Evolutionary conservation across 805 yeast species (phyloP), one percentile per base, ranked within the genome.

Genomic region (Starmerella bombi): DNA sequence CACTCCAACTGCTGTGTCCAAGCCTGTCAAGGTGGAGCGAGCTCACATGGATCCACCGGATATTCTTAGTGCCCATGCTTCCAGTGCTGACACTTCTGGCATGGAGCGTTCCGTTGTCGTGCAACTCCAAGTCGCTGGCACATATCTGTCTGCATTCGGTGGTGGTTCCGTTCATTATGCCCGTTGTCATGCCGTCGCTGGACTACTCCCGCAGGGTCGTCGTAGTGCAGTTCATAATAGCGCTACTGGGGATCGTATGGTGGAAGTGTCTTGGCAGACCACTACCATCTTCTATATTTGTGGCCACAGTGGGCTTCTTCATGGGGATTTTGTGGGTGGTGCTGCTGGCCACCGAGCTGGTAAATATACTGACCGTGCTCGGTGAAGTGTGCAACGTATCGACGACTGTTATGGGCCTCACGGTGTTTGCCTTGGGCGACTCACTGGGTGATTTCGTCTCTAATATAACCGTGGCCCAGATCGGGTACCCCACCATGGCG

Each of bases 371-470:
- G 34, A 72, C 75, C 38, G 64, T 77, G 17, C 56, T 81, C 42
- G 77, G 86, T 0, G 63, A 71, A 1, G 63, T 76, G 0, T 71
- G 73, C 38, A 57, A 71, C 21, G 59, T 88, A 6, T 73, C 84
- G 8, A 91, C 83, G 44, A 84, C 85, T 3, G 69, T 86, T 10
- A 60, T 88, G 20, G 98, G 98, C 0, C 62, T 85, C 9, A 88
- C 97, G 0, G 67, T 88, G 0, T 80, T 88, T 58, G 94, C 97
- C 0, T 62, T 88, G 32, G 97, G 98, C 4, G 91, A 88, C 58
- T 86, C 95, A 1, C 63, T 81, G 5, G 96, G 97, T 5, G 98
- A 88, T 55, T 63, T 86, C 35, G 75, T 86, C 1, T 79, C 95
- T 0, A 84, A 88, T 50, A 58, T 79, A 27, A 79, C 93, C 0